These are phyloP conservation scores for Kalmanozyma brasiliensis DNA, from an alignment of 1,284 basidiomycete genomes.

Conservation along the genomic window DNA sequence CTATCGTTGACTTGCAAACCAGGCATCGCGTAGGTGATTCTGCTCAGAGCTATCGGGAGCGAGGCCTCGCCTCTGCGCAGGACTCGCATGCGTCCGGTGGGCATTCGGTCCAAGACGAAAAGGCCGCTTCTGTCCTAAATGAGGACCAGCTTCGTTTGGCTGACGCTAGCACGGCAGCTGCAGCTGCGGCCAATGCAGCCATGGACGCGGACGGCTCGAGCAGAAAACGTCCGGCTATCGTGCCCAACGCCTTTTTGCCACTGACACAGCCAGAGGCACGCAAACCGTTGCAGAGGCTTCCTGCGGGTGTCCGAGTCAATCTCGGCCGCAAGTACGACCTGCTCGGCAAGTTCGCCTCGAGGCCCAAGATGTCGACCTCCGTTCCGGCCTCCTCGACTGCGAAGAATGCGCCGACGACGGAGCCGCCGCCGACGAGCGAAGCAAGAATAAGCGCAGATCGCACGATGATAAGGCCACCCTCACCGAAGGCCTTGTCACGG, in stretches of 20 bases:
- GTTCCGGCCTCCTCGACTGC: constrained; percentile 2
- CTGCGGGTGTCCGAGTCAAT: constrained; percentile 20
- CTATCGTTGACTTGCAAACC: constrained; percentile 37
- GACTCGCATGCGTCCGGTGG: constrained; percentile 7
- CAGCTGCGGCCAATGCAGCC: constrained; percentile 32
- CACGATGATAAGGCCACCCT: no score
- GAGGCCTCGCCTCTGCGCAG: not conserved
- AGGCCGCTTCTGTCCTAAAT: constrained; percentile 2
- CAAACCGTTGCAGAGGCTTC: constrained; percentile 28
- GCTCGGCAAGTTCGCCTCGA: constrained; percentile 41
- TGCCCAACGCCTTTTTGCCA: constrained; percentile 44
- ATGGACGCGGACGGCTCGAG: constrained; percentile 19
- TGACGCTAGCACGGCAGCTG: constrained; percentile 33
- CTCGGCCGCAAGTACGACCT: constrained; percentile 42
- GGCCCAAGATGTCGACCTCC: constrained; percentile 19
- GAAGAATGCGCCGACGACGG: constrained; percentile 3
- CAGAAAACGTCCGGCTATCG: constrained; percentile 34
- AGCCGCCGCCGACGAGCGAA: constrained; percentile 4
- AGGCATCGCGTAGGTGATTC: constrained; percentile 6
- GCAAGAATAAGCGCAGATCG: constrained; percentile 8
- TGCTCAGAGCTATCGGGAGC: constrained; percentile 13
- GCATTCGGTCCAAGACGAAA: not conserved
- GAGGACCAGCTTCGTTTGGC: constrained; percentile 23
- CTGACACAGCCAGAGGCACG: constrained; percentile 21
- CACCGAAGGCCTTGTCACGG: constrained; percentile 12